A percentile compares a stretch with the other conserved stretches of the same genome.
Evolutionary conservation across 208 protist genomes (phyloP).

Genomic region (Trichomonas tenax): DNA sequence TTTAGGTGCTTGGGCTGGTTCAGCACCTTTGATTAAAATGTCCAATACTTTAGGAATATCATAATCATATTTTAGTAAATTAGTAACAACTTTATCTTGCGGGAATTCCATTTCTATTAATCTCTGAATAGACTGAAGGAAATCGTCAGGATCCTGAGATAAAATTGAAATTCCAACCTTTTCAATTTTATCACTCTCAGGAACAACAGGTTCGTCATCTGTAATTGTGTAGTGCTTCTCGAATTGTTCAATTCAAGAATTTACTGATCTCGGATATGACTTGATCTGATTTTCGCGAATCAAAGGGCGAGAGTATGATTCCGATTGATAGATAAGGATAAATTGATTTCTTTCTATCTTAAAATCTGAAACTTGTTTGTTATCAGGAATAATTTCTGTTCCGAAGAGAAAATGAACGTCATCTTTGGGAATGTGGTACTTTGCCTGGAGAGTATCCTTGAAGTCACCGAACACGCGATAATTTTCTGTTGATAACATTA

Average conservation of each 20-base stretch:
- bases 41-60: background rate
- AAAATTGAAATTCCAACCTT: background rate
- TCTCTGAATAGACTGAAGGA: background rate
- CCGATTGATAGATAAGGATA: background rate
- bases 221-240: background rate
- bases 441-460: background rate
- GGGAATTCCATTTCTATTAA: background rate
- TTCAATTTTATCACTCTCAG: background rate
- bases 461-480: background rate
- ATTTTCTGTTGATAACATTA: background rate
- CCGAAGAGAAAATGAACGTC: background rate
- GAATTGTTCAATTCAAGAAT: background rate
- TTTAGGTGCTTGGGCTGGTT: background rate
- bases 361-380: background rate
- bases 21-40: background rate
- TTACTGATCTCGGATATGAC: background rate
- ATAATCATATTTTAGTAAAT: background rate
- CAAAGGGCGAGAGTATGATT: background rate
- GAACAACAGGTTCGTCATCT: background rate
- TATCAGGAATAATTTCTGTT: background rate
- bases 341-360: background rate
- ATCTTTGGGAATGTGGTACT: background rate
- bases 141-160: background rate
- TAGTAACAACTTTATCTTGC: background rate
- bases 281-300: background rate